These are phyloP conservation scores for Saturnispora halmiae DNA, from an alignment of 805 yeast genomes.

Conservation along the genomic window DNA sequence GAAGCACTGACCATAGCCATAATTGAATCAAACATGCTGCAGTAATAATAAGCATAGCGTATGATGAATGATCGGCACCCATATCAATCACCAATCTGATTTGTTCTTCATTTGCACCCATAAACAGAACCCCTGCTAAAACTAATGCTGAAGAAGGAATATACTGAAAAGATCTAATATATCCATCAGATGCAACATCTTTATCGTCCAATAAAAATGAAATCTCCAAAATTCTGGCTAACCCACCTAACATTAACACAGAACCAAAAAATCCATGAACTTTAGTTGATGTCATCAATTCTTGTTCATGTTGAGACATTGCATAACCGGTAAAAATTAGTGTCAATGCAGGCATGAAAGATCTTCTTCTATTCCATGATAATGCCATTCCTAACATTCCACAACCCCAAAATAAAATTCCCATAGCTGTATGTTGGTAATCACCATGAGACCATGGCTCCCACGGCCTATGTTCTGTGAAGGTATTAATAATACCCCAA, in stretches of 20 bases:
- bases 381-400: slow-evolving; percentile 79
- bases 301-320: slow-evolving; percentile 85
- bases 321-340: slow-evolving; percentile 88
- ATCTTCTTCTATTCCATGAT: slow-evolving; percentile 57
- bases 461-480: slow-evolving; percentile 91
- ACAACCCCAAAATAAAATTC: slow-evolving; percentile 93
- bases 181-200: slow-evolving; percentile 32
- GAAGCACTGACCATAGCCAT: slow-evolving; percentile 54
- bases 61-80: slow-evolving; percentile 81
- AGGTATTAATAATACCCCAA: slow-evolving; percentile 93
- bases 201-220: slow-evolving; percentile 64
- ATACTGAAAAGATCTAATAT: slow-evolving; percentile 67
- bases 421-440: slow-evolving; percentile 94
- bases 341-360: slow-evolving; percentile 72
- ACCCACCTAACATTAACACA: slow-evolving; percentile 71
- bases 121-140: slow-evolving; percentile 71
- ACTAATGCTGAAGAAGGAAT: slow-evolving; percentile 76
- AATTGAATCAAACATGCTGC: slow-evolving; percentile 66
- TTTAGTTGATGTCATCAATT: slow-evolving; percentile 66
- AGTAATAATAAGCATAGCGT: slow-evolving; percentile 59
- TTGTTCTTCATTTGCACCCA: slow-evolving; percentile 93
- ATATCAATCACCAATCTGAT: slow-evolving; percentile 56
- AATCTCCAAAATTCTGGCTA: slow-evolving; percentile 68
- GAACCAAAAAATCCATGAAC: slow-evolving; percentile 84
- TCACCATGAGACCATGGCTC: slow-evolving; percentile 90